Evolutionary conservation across 495 filamentous ascomycete genomes (phyloP), one percentile per base, ranked within the genome.

Genomic region (Penicillium bovifimosum): DNA sequence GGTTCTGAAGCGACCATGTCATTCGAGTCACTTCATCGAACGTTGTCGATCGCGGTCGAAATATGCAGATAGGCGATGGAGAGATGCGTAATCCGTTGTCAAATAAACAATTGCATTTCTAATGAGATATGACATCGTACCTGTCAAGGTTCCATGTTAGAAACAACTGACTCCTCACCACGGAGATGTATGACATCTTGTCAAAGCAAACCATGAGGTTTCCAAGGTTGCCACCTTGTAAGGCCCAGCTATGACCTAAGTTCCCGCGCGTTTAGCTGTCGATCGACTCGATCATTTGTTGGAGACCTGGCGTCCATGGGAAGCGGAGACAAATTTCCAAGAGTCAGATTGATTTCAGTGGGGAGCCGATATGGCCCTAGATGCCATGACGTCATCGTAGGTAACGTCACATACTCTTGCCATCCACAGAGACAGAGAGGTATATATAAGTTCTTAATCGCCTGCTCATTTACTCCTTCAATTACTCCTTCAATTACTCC

Each of bases 311-410:
- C 11, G 26, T 18, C n/a, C n/a, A n/a, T 4, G 3, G 9, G 16
- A 27, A 31, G n/a, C 14, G 10, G 16, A 16, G 9, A 9, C 10
- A 29, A 43, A 14, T 40, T 39, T 32, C 24, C 24, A 46, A 14
- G 10, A 11, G n/a, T 11, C 13, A 26, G 16, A 14, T 40, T 48
- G 45, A 41, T 36, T 41, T 32, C 50, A 24, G 52, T 53, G 59
- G 56, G 29, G 11, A 6, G 20, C 20, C 20, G 20, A 32, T 29
- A 48, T 52, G 53, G 50, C 38, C 32, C 17, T 33, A 18, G 14
- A 54, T 31, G 10, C 26, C 28, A 58, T 58, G 58, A 49, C 55
- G 58, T 61, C 58, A 58, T 61, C 29, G n/a, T 13, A 16, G 41
- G 31, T 53, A 44, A 58, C 59, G 59, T 52, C 55, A 61, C 56